Evolutionary conservation across 352 stramenopile species (phyloP), one percentile per base, ranked within the genome.

Genomic region (Globisporangium paddicum): DNA sequence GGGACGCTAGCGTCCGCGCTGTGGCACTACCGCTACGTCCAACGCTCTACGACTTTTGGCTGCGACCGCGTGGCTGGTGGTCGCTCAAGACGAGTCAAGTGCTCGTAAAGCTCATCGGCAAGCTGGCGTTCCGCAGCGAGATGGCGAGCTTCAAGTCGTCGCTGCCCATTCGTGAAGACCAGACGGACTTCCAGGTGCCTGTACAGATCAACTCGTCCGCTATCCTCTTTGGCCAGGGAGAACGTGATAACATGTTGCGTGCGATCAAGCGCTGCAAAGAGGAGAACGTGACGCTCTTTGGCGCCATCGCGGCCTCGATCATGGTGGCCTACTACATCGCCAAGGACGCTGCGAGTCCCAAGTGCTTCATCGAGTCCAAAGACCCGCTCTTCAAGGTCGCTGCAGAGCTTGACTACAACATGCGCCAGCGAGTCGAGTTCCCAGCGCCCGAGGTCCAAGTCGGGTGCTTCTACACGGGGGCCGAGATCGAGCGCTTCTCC

Each of bases 141-240:
- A 4, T 51, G 4, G 26, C 5, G 45, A 32, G 10, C 23, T 51
- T 30, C 28, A 37, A 23, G 23, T 25, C 45, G 5, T 6, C 77
- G 6, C 38, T 84, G 8, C 9, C 46, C 0, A 37, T 61, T 32
- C 64, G 65, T 40, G 25, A 49, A 0, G 62, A 67, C 26, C 72
- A 79, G 41, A 58, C 69, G 34, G 66, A 81, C 35, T 79, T 82
- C 21, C 23, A 52, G 16, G 26, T 69, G 0, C 69, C 63, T 19
- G 50, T 62, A 5, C 41, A 65, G 5, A 45, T 57, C 7, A 56
- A 66, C 30, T 81, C 74, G 37, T 61, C 40, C 0, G 74, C 68
- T 5, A 71, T 50, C 13, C 25, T 84, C 8, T 82, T 87, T 26
- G 71, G 69, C 4, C 53, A 73, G 19, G 73, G 73, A 34, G 66